These are phyloP conservation scores for Podila verticillata DNA, from an alignment of 192 early-diverging fungal species.

Conservation along the genomic window DNA sequence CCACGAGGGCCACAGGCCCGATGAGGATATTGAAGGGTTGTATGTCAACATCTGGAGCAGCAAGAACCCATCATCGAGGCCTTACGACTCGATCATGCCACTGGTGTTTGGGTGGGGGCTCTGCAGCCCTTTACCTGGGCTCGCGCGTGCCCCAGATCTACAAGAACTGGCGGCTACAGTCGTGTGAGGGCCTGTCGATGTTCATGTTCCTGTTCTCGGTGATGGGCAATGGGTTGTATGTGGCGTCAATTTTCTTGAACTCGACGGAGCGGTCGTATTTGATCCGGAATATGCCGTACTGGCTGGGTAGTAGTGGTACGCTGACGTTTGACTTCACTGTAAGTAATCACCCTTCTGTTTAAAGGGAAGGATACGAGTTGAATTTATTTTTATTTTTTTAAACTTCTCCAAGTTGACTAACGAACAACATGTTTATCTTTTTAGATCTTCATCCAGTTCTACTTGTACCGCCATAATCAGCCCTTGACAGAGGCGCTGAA, in stretches of 20 bases:
- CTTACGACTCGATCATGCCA: constrained; percentile 53
- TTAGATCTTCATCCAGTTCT: constrained; percentile 42
- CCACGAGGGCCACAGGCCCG: not conserved
- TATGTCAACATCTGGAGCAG: not conserved
- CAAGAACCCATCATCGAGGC: not conserved
- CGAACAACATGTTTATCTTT: not conserved
- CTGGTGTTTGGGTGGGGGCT: constrained; percentile 78
- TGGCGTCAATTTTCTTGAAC: constrained; percentile 77
- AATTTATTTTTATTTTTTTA: not conserved
- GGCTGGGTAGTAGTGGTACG: constrained; percentile 75
- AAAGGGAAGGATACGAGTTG: too few relatives aligned
- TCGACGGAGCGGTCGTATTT: constrained; percentile 71
- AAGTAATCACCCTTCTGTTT: constrained; percentile 21
- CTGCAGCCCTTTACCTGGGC: constrained; percentile 78
- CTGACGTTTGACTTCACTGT: constrained; percentile 77
- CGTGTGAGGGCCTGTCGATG: constrained; percentile 79
- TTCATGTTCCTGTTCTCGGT: constrained; percentile 84
- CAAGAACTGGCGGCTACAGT: constrained; percentile 74
- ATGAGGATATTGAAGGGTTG: not conserved
- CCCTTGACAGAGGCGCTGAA: constrained; percentile 4
- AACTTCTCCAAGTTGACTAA: not conserved
- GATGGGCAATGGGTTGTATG: constrained; percentile 74
- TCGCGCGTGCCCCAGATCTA: constrained; percentile 86
- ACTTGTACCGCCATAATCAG: constrained; percentile 11
- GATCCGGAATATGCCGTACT: constrained; percentile 77